Percentiles rank a stretch among this genome's conserved stretches.
phyloP scores from a whole-genome alignment of 495 filamentous ascomycete genomes.

The Penicillium fimorum region DNA sequence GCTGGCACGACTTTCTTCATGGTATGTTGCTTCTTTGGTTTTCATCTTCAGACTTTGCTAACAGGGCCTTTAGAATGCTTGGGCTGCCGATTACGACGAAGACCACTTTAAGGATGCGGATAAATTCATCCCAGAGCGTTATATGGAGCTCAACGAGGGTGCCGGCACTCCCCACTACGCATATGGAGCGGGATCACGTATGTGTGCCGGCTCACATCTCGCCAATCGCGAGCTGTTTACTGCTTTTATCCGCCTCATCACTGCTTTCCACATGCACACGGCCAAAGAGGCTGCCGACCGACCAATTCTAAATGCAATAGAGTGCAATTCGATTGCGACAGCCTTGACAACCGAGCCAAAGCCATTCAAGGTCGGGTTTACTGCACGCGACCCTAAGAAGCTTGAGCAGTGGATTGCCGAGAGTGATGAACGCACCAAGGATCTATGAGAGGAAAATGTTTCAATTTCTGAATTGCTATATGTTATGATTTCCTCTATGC shows the following conservation, averaged over 20 bases:
- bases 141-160: slow-evolving; percentile 54
- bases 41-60: slow-evolving; percentile 4
- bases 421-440: slow-evolving; percentile 58
- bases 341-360: slow-evolving; percentile 69
- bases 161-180: slow-evolving; percentile 67
- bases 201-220: slow-evolving; percentile 70
- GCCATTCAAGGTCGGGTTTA: slow-evolving; percentile 61
- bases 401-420: slow-evolving; percentile 52
- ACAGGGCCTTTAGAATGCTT: slow-evolving; percentile 53
- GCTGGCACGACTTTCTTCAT: slow-evolving; percentile 67
- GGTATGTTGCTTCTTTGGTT: slow-evolving; percentile 32
- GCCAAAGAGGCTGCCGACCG: slow-evolving; percentile 39
- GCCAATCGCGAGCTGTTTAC: slow-evolving; percentile 68
- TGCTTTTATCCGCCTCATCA: slow-evolving; percentile 65
- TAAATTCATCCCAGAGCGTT: slow-evolving; percentile 63
- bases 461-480: not conserved
- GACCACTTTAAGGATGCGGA: slow-evolving; percentile 60
- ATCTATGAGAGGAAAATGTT: slow-evolving; percentile 34
- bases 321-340: slow-evolving; percentile 62
- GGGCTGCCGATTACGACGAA: slow-evolving; percentile 66
- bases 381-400: slow-evolving; percentile 42
- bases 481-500: not conserved
- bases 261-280: slow-evolving; percentile 57
- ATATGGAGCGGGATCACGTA: slow-evolving; percentile 68
- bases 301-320: slow-evolving; percentile 58